Percentiles rank a stretch among this genome's conserved stretches.
Conservation (phyloP, 257 asterid species). For the Jacaranda mimosifolia region DNA sequence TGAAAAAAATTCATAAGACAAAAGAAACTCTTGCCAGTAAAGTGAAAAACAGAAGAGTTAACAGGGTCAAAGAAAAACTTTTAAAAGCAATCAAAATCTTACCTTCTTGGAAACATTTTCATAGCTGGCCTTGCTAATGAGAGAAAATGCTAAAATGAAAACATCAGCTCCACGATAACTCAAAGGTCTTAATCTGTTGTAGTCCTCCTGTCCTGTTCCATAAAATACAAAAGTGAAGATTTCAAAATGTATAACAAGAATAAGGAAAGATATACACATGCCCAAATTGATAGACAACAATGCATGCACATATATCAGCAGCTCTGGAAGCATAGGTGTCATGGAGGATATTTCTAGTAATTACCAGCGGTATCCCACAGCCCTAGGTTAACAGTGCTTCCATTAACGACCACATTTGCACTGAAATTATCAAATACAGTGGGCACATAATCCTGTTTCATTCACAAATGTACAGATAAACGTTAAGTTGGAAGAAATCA, state of each 20-base stretch:
- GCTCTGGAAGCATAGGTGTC: background rate
- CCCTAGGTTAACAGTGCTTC: constrained; percentile 75
- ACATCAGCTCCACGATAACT: constrained; percentile 91
- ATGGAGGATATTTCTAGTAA: constrained; percentile 22
- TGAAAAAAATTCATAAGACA: constrained; percentile 9
- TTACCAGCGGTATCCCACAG: constrained; percentile 91
- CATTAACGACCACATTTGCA: constrained; percentile 80
- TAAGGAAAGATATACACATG: constrained; percentile 2
- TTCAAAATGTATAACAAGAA: constrained; percentile 22
- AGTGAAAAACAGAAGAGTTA: constrained; percentile 13
- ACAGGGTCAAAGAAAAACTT: constrained; percentile 5
- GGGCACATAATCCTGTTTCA: constrained; percentile 85
- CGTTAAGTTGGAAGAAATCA: constrained; percentile 29
- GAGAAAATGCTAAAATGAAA: constrained; percentile 78
- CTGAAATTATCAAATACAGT: constrained; percentile 86
- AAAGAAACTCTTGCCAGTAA: constrained; percentile 2
- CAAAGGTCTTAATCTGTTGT: constrained; percentile 77
- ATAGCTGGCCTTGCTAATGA: constrained; percentile 83
- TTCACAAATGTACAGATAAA: constrained; percentile 25
- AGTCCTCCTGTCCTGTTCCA: constrained; percentile 82
- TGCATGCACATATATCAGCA: constrained; percentile 26
- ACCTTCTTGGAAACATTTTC: constrained; percentile 86
- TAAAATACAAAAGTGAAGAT: constrained; percentile 19
- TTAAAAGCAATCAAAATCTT: constrained; percentile 22
- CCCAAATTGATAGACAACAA: constrained; percentile 24